These are phyloP conservation scores for Blastobotrys proliferans DNA, from an alignment of 1,139 yeast genomes.

Conservation along the genomic window DNA sequence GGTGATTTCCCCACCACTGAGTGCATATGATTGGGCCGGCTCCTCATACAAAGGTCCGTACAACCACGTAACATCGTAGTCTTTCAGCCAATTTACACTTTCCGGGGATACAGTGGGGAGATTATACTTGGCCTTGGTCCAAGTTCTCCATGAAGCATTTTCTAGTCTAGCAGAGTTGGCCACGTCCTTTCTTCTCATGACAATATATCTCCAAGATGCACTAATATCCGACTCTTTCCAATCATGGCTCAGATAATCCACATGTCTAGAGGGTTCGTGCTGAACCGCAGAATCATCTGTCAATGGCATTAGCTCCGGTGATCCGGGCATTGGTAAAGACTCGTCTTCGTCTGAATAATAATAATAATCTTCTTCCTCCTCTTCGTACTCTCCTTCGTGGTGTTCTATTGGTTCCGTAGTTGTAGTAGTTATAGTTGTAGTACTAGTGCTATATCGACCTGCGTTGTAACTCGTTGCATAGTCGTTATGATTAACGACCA, in stretches of 20 bases:
- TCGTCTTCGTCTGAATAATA: background rate
- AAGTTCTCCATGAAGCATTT: constrained; percentile 82
- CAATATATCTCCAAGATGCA: constrained; percentile 92
- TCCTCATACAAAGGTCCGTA: constrained; percentile 70
- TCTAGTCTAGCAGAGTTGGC: constrained; percentile 64
- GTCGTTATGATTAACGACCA: background rate
- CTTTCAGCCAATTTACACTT: constrained; percentile 76
- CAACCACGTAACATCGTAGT: constrained; percentile 81
- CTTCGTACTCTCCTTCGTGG: too few species aligned
- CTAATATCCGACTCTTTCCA: constrained; percentile 95
- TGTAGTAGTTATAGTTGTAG: constrained; percentile 4
- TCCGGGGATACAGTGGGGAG: constrained; percentile 74
- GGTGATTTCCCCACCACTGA: constrained; percentile 13
- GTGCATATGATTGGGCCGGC: constrained; percentile 35
- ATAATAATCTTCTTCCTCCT: background rate
- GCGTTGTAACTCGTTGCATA: background rate
- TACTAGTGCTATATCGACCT: background rate
- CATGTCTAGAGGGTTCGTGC: constrained; percentile 82
- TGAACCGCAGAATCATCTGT: constrained; percentile 80
- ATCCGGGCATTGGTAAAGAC: constrained; percentile 22
- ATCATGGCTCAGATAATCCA: constrained; percentile 88
- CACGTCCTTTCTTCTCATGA: constrained; percentile 61
- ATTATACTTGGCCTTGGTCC: constrained; percentile 76
- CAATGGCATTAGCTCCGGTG: constrained; percentile 38
- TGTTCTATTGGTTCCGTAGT: too few species aligned